These are phyloP conservation scores for Aspergillus coremiiformis DNA, from an alignment of 495 filamentous ascomycete species.

Conservation along the genomic window DNA sequence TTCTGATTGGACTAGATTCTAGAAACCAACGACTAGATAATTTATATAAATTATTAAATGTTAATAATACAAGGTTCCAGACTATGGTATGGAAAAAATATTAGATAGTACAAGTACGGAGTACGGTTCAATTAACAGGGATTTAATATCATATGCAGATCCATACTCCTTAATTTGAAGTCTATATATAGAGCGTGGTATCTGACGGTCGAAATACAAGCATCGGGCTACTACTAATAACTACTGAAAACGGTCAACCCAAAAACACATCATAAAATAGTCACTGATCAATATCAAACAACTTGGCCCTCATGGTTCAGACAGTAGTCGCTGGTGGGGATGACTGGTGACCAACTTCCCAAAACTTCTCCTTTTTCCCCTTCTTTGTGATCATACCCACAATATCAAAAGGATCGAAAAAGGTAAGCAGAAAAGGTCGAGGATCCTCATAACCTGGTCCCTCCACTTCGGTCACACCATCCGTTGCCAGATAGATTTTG, in stretches of 20 bases:
- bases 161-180: too few species aligned
- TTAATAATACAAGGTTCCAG: too few species aligned
- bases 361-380: slow-evolving; percentile 46
- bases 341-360: slow-evolving; percentile 37
- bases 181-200: background rate
- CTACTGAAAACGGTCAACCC: background rate
- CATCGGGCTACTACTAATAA: background rate
- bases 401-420: slow-evolving; percentile 64
- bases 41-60: too few species aligned
- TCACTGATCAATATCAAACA: too few species aligned
- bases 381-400: slow-evolving; percentile 46
- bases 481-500: slow-evolving; percentile 55
- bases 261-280: too few species aligned
- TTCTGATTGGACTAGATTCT: background rate
- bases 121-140: too few species aligned
- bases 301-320: too few species aligned
- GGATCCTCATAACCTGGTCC: slow-evolving; percentile 56
- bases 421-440: slow-evolving; percentile 45
- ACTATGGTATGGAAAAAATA: too few species aligned
- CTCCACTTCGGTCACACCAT: slow-evolving; percentile 57
- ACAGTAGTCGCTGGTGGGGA: background rate
- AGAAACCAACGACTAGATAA: too few species aligned
- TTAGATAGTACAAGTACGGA: too few species aligned
- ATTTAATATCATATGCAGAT: too few species aligned
- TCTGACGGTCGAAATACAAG: too few species aligned